Percentiles rank a stretch among this genome's conserved stretches.
Conservation (phyloP, 2,329 filamentous ascomycete species). For the Colletotrichum lupini region DNA sequence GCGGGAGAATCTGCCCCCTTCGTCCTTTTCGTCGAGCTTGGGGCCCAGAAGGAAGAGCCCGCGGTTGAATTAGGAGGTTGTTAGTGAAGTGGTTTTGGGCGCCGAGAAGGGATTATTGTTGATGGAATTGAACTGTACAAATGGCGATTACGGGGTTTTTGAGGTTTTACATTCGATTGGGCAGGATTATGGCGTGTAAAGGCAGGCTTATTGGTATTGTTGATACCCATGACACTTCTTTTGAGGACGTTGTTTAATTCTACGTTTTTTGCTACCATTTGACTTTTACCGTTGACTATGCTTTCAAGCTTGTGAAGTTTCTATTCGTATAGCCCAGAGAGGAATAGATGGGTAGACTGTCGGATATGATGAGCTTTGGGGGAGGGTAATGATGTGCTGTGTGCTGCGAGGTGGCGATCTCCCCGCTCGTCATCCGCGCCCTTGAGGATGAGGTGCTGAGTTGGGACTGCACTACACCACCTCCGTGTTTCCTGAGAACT, state of each 20-base stretch:
- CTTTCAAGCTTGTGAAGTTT: background rate
- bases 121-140: constrained; percentile 11
- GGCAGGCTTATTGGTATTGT: constrained; percentile 35
- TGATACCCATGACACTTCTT: constrained; percentile 34
- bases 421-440: constrained; percentile 27
- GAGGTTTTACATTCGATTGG: background rate
- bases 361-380: background rate
- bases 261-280: background rate
- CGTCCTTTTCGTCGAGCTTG: constrained; percentile 57
- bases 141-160: constrained; percentile 1
- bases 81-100: background rate
- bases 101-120: background rate
- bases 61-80: constrained; percentile 50
- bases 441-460: background rate
- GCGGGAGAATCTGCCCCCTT: constrained; percentile 62
- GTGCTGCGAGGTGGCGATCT: background rate
- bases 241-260: constrained; percentile 2
- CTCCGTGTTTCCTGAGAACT: background rate
- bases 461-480: too few relatives aligned
- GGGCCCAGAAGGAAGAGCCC: constrained; percentile 65
- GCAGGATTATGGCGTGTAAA: constrained; percentile 5
- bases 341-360: too few relatives aligned
- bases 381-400: background rate
- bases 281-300: background rate
- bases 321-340: background rate